Percentiles rank a stretch among this genome's conserved stretches.
Evolutionary conservation across 2,329 filamentous ascomycete species (phyloP).

Genomic region (Aspergillus fructus): DNA sequence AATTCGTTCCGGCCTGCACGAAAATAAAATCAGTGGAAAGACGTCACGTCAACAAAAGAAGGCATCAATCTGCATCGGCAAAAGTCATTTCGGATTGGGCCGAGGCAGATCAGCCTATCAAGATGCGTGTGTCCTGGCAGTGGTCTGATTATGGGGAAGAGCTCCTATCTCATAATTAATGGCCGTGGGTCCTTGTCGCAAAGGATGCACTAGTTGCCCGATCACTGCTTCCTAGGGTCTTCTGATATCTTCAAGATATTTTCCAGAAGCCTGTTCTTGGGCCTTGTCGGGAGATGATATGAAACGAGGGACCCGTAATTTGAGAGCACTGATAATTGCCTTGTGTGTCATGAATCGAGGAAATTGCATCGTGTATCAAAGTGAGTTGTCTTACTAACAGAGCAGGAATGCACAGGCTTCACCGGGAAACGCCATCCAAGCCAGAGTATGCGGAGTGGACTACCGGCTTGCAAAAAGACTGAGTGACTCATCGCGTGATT

Average conservation of each 20-base stretch:
- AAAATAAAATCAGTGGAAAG: background rate
- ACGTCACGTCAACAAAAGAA: background rate
- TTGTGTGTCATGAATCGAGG: background rate
- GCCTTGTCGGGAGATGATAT: background rate
- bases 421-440: background rate
- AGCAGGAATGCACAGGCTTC: too few species aligned
- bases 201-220: background rate
- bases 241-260: background rate
- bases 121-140: background rate
- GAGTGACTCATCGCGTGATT: slow-evolving; percentile 1
- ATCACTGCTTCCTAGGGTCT: background rate
- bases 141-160: slow-evolving; percentile 3
- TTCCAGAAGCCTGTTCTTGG: background rate
- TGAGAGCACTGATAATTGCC: background rate
- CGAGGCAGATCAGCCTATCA: background rate
- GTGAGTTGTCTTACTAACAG: too few species aligned
- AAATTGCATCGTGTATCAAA: too few species aligned
- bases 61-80: background rate
- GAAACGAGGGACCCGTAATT: background rate
- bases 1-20: background rate
- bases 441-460: background rate
- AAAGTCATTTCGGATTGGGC: background rate
- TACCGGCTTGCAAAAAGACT: too few species aligned
- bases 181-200: background rate
- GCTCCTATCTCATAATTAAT: too few species aligned